These are phyloP conservation scores for Aristolochia fimbriata DNA, from an alignment of 164 flowering plant species.

Conservation along the genomic window DNA sequence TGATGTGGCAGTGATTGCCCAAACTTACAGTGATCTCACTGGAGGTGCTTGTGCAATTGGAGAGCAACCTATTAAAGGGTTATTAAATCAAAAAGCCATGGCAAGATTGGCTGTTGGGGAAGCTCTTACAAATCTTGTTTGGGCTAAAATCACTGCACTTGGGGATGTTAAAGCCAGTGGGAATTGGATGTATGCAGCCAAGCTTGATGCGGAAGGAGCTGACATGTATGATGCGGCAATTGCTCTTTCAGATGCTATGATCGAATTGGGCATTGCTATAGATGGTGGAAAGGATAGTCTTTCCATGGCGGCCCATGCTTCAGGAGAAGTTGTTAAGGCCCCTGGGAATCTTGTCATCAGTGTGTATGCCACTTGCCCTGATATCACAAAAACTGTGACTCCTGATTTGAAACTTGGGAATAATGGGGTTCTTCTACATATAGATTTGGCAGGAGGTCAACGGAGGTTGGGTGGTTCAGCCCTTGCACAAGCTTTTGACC, in stretches of 20 bases:
- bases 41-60: conserved; percentile 97
- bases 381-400: conserved; percentile 87
- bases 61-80: conserved; percentile 88
- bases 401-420: conserved; percentile 81
- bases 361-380: conserved; percentile 82
- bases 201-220: conserved; percentile 95
- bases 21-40: conserved; percentile 51
- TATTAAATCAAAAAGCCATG: conserved; percentile 87
- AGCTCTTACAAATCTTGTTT: conserved; percentile 93
- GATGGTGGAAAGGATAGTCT: conserved; percentile 99
- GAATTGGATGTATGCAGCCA: conserved; percentile 99
- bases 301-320: conserved; percentile 86
- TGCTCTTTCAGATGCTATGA: conserved; percentile 84
- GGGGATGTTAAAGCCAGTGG: conserved; percentile 95
- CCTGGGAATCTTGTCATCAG: conserved; percentile 94
- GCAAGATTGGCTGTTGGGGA: conserved; percentile 90
- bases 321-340: conserved; percentile 85
- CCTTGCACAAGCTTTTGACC: conserved; percentile 82
- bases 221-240: conserved; percentile 92
- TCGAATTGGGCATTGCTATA: conserved; percentile 85
- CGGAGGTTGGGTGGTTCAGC: conserved; percentile 94
- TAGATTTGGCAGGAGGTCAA: conserved; percentile 81
- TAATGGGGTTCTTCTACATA: conserved; percentile 72
- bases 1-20: conserved; percentile 95
- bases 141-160: conserved; percentile 86